Evolutionary conservation across 306 rosid genomes (phyloP).

Genomic region (Leucaena leucocephala): DNA sequence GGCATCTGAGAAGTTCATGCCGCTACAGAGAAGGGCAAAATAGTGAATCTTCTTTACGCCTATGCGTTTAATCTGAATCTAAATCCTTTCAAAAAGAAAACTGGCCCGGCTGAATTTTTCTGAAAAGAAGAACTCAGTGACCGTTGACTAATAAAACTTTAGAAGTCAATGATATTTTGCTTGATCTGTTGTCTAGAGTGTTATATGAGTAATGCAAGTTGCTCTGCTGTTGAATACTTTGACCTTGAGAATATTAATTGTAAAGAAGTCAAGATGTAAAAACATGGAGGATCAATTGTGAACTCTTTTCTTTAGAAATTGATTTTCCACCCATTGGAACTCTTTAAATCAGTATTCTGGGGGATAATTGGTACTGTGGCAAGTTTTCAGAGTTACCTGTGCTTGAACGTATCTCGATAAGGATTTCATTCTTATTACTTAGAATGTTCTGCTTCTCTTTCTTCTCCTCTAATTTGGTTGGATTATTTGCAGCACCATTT

Average conservation of each 20-base stretch:
- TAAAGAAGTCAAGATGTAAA: background rate
- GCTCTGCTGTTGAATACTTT: background rate
- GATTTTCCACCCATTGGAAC: background rate
- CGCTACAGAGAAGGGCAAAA: conserved; percentile 11
- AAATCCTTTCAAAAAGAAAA: background rate
- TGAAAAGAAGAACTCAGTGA: background rate
- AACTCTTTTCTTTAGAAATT: background rate
- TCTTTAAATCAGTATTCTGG: conserved; percentile 5
- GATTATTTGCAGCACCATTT: conserved; percentile 64
- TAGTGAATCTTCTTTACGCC: conserved; percentile 8
- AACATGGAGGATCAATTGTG: background rate
- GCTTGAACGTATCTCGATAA: background rate
- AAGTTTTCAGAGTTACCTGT: conserved; percentile 19
- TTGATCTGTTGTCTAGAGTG: conserved; percentile 8
- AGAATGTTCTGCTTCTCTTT: background rate
- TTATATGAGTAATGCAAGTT: background rate
- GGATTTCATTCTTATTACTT: conserved; percentile 26
- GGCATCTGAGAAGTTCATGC: conserved; percentile 3
- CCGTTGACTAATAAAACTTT: background rate
- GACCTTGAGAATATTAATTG: conserved; percentile 18
- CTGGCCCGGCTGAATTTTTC: background rate
- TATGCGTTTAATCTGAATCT: background rate
- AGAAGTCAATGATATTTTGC: conserved; percentile 23
- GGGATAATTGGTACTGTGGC: background rate
- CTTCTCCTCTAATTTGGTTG: conserved; percentile 19